A percentile compares a stretch with the other conserved stretches of the same genome.
Conservation (phyloP, 805 yeast species). For the Wickerhamiella brachini region DNA sequence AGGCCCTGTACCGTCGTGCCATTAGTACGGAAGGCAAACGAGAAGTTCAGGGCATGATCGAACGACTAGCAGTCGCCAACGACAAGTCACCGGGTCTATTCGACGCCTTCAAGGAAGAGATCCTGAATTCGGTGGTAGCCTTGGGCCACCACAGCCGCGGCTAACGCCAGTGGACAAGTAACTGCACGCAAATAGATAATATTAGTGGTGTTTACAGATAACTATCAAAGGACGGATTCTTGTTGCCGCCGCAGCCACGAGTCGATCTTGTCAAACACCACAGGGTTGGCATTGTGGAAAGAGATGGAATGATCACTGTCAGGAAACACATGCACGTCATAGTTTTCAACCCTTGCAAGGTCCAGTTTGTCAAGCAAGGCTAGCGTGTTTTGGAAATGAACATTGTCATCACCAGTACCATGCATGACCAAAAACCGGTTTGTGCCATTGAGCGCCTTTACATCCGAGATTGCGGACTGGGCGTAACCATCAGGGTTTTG, state of each 20-base stretch:
- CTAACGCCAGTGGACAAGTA: not conserved
- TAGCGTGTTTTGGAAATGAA: conserved; percentile 82
- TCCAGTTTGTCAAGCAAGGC: conserved; percentile 65
- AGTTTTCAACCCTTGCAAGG: conserved; percentile 65
- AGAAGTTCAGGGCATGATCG: not conserved
- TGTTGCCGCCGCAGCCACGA: conserved; percentile 43
- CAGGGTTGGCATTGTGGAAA: conserved; percentile 62
- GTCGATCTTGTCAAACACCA: conserved; percentile 58
- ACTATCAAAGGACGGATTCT: not conserved
- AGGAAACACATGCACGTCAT: conserved; percentile 79
- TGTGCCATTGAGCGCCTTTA: conserved; percentile 39
- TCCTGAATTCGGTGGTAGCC: not conserved
- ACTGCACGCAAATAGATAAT: not conserved
- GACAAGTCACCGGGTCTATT: not conserved
- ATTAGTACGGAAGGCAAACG: not conserved
- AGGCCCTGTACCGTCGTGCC: not conserved
- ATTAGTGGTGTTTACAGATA: not conserved
- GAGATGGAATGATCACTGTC: conserved; percentile 81
- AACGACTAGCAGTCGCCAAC: not conserved
- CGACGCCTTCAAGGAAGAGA: not conserved
- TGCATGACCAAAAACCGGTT: conserved; percentile 78
- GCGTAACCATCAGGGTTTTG: conserved; percentile 50
- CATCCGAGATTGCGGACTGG: conserved; percentile 41
- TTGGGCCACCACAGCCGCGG: too few relatives aligned
- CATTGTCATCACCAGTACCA: conserved; percentile 96